Base-by-base conservation (phyloP, 371 early-diverging fungal genomes). In the Mortierella sp. region DNA sequence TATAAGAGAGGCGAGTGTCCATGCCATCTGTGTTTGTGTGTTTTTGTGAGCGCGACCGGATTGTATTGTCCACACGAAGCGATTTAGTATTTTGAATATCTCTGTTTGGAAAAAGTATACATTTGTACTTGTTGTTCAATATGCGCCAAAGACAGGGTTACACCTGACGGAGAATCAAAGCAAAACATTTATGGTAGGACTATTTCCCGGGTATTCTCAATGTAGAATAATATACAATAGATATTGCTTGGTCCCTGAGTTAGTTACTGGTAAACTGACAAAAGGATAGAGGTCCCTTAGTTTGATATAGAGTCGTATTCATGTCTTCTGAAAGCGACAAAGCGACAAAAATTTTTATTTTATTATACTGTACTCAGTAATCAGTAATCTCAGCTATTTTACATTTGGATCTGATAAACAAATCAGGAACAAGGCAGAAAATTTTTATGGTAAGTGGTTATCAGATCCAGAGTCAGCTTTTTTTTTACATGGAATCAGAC, bases 391-490 rank as follows among this genome's bases (percentile, higher is more conserved):
- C n/a, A n/a, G n/a, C n/a, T n/a, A n/a, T n/a, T n/a, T n/a, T n/a
- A n/a, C n/a, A 17, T 49, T 26, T 51, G 64, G 66, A 72, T 72
- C 66, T 55, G 65, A 72, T 72, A 72, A 72, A 72, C 64, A 59
- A 56, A 42, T 6, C 37, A 22, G 19, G 31, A 42, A 26, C 10
- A 19, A 29, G 28, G 29, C 32, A 42, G n/a, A 43, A 53, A 3
- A 49, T 60, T 49, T 69, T 62, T 70, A 3, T n/a, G 19, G 1
- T 8, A 17, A 12, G 19, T 28, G 35, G 40, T 70, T 72, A 72
- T 72, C 72, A 65, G 72, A 72, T 72, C 72, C 72, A 71, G 72
- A 65, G 72, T 72, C 72, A 72, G 61, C 61, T 61, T 72, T 71
- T 71, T 71, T 70, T 70, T 45, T 45, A 45, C 45, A 19, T n/a